Evolutionary conservation across 2,329 filamentous ascomycete species (phyloP).

Genomic region (Colletotrichum scovillei): DNA sequence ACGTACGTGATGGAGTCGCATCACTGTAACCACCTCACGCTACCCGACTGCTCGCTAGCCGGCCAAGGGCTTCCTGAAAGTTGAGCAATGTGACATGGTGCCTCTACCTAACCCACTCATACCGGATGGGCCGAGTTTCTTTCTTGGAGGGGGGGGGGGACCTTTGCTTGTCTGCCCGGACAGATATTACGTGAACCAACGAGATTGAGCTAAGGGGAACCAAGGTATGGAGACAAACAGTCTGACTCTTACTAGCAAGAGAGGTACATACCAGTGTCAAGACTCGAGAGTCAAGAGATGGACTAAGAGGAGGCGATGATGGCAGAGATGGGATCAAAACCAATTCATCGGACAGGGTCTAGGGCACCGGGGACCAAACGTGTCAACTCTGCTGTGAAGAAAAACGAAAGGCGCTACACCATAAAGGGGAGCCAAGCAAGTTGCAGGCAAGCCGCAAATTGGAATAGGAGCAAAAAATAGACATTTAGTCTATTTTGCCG

Average conservation of each 20-base stretch:
- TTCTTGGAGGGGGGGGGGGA: not conserved
- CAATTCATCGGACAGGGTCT: slow-evolving; percentile 1
- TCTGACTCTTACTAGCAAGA: not conserved
- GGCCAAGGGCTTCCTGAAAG: not conserved
- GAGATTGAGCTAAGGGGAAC: not conserved
- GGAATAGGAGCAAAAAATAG: not conserved
- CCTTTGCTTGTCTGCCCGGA: not conserved
- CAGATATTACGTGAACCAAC: not conserved
- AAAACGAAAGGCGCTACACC: not conserved
- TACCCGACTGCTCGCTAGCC: not conserved
- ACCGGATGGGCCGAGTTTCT: not conserved
- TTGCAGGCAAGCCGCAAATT: not conserved
- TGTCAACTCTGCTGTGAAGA: not conserved
- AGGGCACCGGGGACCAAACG: not conserved
- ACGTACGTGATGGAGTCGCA: slow-evolving; percentile 1
- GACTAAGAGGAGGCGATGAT: slow-evolving; percentile 3
- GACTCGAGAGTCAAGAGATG: not conserved
- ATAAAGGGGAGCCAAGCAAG: not conserved
- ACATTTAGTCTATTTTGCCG: not conserved
- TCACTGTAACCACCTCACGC: not conserved
- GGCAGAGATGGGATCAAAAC: not conserved
- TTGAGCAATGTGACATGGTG: not conserved
- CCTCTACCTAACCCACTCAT: not conserved
- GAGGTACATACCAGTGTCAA: not conserved
- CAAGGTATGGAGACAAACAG: not conserved